Percentiles rank a stretch among this genome's conserved stretches.
These are phyloP conservation scores for Plectosphaerella cucumerina DNA, from an alignment of 2,329 filamentous ascomycete genomes.

Conservation along the genomic window DNA sequence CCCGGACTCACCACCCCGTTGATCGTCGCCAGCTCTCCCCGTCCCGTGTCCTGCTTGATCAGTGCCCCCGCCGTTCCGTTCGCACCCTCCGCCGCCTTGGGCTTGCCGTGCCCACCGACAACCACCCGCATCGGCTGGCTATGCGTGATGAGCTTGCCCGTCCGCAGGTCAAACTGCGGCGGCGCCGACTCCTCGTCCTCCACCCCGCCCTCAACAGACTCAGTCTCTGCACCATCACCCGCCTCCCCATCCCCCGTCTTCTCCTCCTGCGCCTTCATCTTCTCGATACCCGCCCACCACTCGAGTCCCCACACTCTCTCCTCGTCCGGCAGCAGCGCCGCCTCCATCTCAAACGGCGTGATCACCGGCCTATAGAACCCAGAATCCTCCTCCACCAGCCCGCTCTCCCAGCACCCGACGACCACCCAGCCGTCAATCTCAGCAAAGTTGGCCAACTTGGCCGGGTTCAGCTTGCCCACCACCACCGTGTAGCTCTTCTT, in stretches of 20 bases:
- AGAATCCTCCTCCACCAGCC: constrained; percentile 74
- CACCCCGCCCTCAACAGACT: constrained; percentile 38
- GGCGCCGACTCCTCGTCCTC: constrained; percentile 70
- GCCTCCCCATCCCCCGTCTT: constrained; percentile 13
- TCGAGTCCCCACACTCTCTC: constrained; percentile 79
- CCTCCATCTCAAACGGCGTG: constrained; percentile 87
- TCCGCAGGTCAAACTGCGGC: constrained; percentile 89
- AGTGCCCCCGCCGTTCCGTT: constrained; percentile 43
- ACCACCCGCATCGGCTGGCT: constrained; percentile 67
- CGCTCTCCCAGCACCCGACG: constrained; percentile 97
- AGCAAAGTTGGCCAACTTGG: constrained; percentile 93
- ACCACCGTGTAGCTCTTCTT: constrained; percentile 98
- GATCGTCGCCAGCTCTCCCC: constrained; percentile 71
- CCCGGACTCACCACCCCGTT: constrained; percentile 88
- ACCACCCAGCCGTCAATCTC: constrained; percentile 97
- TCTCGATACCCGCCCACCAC: constrained; percentile 85
- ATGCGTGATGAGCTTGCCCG: constrained; percentile 75
- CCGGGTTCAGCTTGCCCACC: constrained; percentile 92
- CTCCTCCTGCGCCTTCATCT: constrained; percentile 44
- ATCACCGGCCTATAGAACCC: constrained; percentile 86
- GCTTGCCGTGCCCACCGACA: constrained; percentile 10
- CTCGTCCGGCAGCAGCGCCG: constrained; percentile 71
- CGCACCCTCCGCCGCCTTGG: not conserved
- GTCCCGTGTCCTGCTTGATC: constrained; percentile 47
- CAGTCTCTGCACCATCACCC: constrained; percentile 6